phyloP scores from a whole-genome alignment of 2,329 filamentous ascomycete species.

The Ilyonectria sp. region DNA sequence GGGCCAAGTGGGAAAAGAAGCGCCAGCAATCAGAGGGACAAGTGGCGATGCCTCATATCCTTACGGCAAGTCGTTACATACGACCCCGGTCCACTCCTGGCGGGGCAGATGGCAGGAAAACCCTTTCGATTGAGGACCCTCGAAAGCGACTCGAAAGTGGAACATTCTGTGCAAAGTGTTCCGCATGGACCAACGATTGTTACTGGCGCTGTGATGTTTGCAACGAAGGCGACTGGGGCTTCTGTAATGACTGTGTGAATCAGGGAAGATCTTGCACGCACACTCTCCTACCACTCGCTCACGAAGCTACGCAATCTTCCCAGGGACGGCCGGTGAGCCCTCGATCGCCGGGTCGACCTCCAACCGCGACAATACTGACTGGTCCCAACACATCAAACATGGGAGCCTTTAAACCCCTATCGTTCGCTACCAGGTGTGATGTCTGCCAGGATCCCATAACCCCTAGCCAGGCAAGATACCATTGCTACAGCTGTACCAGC shows the following conservation, averaged over 20 bases:
- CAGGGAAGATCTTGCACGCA: constrained; percentile 87
- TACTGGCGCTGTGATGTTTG: constrained; percentile 92
- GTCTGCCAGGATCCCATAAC: constrained; percentile 82
- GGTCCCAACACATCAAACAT: constrained; percentile 63
- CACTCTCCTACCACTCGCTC: constrained; percentile 81
- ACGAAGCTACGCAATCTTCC: constrained; percentile 61
- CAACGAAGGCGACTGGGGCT: constrained; percentile 96
- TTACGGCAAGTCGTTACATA: constrained; percentile 71
- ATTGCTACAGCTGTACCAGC: constrained; percentile 83
- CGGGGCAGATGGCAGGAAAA: constrained; percentile 69
- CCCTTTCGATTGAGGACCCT: constrained; percentile 78
- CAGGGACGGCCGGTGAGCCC: constrained; percentile 57
- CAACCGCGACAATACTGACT: constrained; percentile 64
- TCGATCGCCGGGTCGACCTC: constrained; percentile 60
- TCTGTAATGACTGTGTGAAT: constrained; percentile 90
- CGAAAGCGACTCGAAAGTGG: constrained; percentile 79
- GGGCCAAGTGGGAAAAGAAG: constrained; percentile 74
- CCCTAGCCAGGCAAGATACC: constrained; percentile 79
- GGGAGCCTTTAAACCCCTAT: constrained; percentile 76
- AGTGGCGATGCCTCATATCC: constrained; percentile 68
- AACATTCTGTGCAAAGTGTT: constrained; percentile 86
- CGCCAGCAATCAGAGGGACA: constrained; percentile 56
- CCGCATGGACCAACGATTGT: constrained; percentile 81
- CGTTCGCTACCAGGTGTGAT: constrained; percentile 84
- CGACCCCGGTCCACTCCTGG: constrained; percentile 65